Evolutionary conservation across 2,329 filamentous ascomycete species (phyloP).

Genomic region (Periconia macrospinosa): DNA sequence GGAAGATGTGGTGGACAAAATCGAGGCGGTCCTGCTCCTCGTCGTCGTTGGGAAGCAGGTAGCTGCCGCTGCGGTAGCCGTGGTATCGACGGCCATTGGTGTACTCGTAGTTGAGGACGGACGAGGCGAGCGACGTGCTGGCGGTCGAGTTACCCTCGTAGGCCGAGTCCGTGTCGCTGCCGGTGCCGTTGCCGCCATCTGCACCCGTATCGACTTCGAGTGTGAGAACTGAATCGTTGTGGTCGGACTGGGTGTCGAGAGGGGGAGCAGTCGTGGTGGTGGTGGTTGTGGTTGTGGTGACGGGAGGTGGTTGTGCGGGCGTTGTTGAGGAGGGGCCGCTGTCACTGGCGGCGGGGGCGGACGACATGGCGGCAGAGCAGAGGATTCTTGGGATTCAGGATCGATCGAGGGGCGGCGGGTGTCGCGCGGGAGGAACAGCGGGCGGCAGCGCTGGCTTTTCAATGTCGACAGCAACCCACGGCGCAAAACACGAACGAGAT

Average conservation of each 20-base stretch:
- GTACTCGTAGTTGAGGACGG: conserved; percentile 43
- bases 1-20: conserved; percentile 43
- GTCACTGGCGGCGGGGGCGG: too few species aligned
- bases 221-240: conserved; percentile 29
- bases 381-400: too few species aligned
- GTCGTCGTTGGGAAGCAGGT: conserved; percentile 43
- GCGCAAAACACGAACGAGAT: too few species aligned
- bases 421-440: too few species aligned
- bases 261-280: neutral
- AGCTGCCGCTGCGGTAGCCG: conserved; percentile 38
- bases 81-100: conserved; percentile 43
- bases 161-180: conserved; percentile 35
- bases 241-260: conserved; percentile 8
- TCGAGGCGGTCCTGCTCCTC: conserved; percentile 44
- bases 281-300: neutral
- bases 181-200: conserved; percentile 16
- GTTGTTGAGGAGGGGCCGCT: neutral
- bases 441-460: too few species aligned
- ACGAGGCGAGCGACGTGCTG: conserved; percentile 39
- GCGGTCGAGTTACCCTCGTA: conserved; percentile 29
- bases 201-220: conserved; percentile 30
- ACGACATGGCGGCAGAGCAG: too few species aligned
- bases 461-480: too few species aligned
- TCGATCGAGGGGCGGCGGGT: too few species aligned
- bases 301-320: neutral